Evolutionary conservation across 176 grass and related monocot species (phyloP).

Genomic region (Paspalum vaginatum): DNA sequence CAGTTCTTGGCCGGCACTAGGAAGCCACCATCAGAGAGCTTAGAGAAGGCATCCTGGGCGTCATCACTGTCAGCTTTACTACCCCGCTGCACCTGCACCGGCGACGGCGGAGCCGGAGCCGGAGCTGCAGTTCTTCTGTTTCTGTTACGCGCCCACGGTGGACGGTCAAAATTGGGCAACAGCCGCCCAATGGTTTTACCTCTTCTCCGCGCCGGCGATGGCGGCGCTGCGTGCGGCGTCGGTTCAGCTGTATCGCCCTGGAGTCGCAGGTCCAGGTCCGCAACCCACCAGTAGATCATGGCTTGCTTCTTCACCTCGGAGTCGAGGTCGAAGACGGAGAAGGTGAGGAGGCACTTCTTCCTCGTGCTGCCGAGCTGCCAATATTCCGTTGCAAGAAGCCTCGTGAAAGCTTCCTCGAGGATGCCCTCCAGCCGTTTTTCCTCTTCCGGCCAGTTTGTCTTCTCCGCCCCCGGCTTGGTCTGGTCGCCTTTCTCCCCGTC

Average conservation of each 20-base stretch:
- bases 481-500: not conserved
- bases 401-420: slow-evolving; percentile 43
- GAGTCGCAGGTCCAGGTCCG: not conserved
- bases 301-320: slow-evolving; percentile 46
- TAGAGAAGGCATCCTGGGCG: not conserved
- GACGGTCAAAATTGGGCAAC: too few species aligned
- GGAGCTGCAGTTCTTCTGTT: not conserved
- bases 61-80: not conserved
- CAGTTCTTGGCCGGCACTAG: slow-evolving; percentile 44
- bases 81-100: not conserved
- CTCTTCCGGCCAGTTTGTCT: not conserved
- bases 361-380: not conserved
- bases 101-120: not conserved
- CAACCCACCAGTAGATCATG: slow-evolving; percentile 56
- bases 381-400: slow-evolving; percentile 20
- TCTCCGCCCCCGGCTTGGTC: not conserved
- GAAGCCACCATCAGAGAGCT: slow-evolving; percentile 30
- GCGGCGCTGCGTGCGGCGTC: too few species aligned
- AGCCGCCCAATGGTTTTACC: too few species aligned
- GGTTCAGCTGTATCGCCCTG: too few species aligned
- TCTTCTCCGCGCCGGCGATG: too few species aligned
- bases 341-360: slow-evolving; percentile 46
- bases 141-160: not conserved
- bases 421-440: slow-evolving; percentile 11
- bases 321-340: slow-evolving; percentile 45